These are phyloP conservation scores for Cryphonectria carpinicola DNA, from an alignment of 2,329 filamentous ascomycete species.

Conservation along the genomic window DNA sequence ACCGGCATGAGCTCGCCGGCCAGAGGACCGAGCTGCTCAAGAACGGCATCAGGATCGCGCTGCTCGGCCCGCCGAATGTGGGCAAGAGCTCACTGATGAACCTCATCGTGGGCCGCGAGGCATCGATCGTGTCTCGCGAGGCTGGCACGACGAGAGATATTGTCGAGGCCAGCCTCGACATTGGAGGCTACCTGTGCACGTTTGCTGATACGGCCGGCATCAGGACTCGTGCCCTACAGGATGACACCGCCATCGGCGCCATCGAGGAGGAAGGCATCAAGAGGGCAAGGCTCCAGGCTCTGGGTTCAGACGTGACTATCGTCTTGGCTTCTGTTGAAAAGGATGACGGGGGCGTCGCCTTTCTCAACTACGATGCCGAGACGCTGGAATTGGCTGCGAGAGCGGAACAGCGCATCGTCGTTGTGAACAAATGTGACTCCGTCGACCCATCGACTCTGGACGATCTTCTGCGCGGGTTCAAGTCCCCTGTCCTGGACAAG, in stretches of 20 bases:
- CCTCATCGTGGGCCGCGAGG: conserved; percentile 84
- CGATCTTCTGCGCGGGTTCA: conserved; percentile 47
- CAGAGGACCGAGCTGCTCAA: conserved; percentile 82
- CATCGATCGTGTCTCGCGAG: conserved; percentile 91
- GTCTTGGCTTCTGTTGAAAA: conserved; percentile 76
- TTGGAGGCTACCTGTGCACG: conserved; percentile 89
- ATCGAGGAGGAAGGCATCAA: conserved; percentile 91
- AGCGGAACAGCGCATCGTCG: conserved; percentile 55
- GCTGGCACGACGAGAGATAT: conserved; percentile 94
- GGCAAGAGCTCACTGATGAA: conserved; percentile 97
- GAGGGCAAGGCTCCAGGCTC: conserved; percentile 78
- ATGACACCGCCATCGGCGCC: conserved; percentile 58
- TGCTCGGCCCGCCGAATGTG: conserved; percentile 89
- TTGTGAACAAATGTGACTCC: conserved; percentile 67
- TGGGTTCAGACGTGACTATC: conserved; percentile 83
- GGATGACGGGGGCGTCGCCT: conserved; percentile 36
- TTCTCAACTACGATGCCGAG: conserved; percentile 58
- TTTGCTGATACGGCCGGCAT: conserved; percentile 95
- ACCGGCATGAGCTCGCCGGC: conserved; percentile 73
- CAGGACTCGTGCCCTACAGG: conserved; percentile 49
- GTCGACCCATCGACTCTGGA: conserved; percentile 42
- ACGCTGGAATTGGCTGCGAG: conserved; percentile 57
- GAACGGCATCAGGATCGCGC: conserved; percentile 81
- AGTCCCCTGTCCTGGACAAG: conserved; percentile 45
- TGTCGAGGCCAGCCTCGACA: conserved; percentile 86